Evolutionary conservation across 768 basidiomycete genomes (phyloP), one percentile per base, ranked within the genome.

Genomic region (Pisolithus orientalis): DNA sequence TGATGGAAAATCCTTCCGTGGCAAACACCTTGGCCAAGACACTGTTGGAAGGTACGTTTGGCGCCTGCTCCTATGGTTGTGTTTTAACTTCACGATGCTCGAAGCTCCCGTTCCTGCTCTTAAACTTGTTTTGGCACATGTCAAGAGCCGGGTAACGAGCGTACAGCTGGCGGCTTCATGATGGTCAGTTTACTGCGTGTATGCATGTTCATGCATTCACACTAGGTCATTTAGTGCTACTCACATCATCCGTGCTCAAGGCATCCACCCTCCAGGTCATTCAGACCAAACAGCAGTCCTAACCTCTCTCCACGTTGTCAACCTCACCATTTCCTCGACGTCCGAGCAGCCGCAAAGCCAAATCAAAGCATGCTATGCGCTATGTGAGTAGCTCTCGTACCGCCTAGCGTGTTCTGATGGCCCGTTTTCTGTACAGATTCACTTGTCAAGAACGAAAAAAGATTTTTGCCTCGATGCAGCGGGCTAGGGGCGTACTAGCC

Each of bases 331-430:
- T 21, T 63, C 70, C 1, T 72, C 74, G 2, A 61, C 73, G 5
- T 57, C 63, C 6, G 78, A 82, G 46, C 61, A 68, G 24, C 64
- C 72, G 3, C 65, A 67, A 43, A 76, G 66, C 16, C 75, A 79
- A 31, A 82, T 80, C 1, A 85, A 79, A 62, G 84, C 88, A 0
- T 91, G 90, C 62, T 88, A 87, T 61, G 78, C 85, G 14, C 67
- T 95, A 0, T 83, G 89, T 92, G 53, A 13, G 83, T 75, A 14
- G 40, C 13, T 16, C 39, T 31, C 42, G 29, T 8, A 38, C 40
- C 46, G n/a, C 37, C 29, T 14, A 38, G 25, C 27, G 9, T 14
- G n/a, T 8, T 28, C 16, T 39, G 37, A 43, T 42, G 17, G 47
- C 29, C 31, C 16, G 4, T 6, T 0, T 43, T n/a, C 28, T 3